Evolutionary conservation across 495 filamentous ascomycete species (phyloP).

Genomic region (Penicillium taxi): DNA sequence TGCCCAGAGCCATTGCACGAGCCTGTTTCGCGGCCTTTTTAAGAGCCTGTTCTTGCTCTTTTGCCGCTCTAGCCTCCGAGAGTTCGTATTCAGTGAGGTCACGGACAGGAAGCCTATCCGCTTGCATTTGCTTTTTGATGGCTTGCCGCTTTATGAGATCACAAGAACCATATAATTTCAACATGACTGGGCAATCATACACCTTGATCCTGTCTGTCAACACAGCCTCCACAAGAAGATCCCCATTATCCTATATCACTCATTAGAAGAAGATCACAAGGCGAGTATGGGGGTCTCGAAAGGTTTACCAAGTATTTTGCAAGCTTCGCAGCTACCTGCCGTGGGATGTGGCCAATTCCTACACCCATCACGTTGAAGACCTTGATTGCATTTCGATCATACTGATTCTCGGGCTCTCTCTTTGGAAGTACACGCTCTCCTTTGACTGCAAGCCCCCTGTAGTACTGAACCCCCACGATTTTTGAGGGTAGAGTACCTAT

Average conservation of each 20-base stretch:
- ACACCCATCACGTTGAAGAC: conserved; percentile 68
- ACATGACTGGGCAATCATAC: conserved; percentile 63
- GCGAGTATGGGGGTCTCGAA: too few species aligned
- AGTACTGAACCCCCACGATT: conserved; percentile 77
- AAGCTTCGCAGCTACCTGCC: conserved; percentile 56
- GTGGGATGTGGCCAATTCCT: conserved; percentile 78
- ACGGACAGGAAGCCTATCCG: conserved; percentile 49
- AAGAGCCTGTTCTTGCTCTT: conserved; percentile 34
- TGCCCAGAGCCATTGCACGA: conserved; percentile 33
- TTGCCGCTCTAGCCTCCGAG: conserved; percentile 22
- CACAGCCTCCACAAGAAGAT: conserved; percentile 56
- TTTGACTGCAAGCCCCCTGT: conserved; percentile 58
- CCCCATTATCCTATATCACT: conserved; percentile 39
- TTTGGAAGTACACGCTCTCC: conserved; percentile 64
- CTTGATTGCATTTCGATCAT: conserved; percentile 72
- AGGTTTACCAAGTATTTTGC: conserved; percentile 65
- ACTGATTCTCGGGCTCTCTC: conserved; percentile 65
- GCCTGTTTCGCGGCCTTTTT: conserved; percentile 44
- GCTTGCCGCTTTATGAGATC: conserved; percentile 40
- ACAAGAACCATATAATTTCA: conserved; percentile 60
- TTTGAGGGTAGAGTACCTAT: conserved; percentile 46
- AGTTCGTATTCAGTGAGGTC: conserved; percentile 31
- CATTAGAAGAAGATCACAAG: too few species aligned
- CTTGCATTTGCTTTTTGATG: conserved; percentile 54
- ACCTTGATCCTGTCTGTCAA: conserved; percentile 52